Percentiles rank a stretch among this genome's conserved stretches.
Conservation (phyloP, 2,329 filamentous ascomycete genomes). For the Diaporthe sp. region DNA sequence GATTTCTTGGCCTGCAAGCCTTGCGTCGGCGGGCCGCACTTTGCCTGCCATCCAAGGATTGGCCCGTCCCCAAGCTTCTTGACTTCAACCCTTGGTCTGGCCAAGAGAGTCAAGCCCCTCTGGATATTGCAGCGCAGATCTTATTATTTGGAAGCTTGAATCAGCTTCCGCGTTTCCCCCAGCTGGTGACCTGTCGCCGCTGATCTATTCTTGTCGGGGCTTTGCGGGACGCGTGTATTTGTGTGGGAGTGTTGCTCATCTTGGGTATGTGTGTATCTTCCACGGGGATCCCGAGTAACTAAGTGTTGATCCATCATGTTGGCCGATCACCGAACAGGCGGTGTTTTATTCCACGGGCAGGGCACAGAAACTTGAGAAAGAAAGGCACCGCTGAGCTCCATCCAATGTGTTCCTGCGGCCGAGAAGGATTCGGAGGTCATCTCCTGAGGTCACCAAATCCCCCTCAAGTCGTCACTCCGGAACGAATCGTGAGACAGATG, state of each 20-base stretch:
- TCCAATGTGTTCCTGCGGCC: background rate
- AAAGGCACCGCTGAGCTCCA: background rate
- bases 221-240: constrained; percentile 9
- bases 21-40: constrained; percentile 16
- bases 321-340: background rate
- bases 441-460: background rate
- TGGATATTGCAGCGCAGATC: constrained; percentile 24
- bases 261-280: background rate
- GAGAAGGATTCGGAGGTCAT: background rate
- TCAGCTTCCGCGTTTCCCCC: background rate
- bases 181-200: background rate
- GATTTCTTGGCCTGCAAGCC: constrained; percentile 12
- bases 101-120: background rate
- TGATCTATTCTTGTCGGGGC: constrained; percentile 14
- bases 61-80: background rate
- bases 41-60: constrained; percentile 3
- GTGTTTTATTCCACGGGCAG: background rate
- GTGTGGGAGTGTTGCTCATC: background rate
- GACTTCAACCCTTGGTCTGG: constrained; percentile 12
- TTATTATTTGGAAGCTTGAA: constrained; percentile 17
- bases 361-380: background rate
- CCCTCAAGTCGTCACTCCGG: constrained; percentile 2
- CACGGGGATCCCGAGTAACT: background rate
- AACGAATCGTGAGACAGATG: constrained; percentile 12
- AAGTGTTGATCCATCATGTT: background rate